Evolutionary conservation across 2,329 filamentous ascomycete species (phyloP), one percentile per base, ranked within the genome.

Genomic region (Acarospora socialis): DNA sequence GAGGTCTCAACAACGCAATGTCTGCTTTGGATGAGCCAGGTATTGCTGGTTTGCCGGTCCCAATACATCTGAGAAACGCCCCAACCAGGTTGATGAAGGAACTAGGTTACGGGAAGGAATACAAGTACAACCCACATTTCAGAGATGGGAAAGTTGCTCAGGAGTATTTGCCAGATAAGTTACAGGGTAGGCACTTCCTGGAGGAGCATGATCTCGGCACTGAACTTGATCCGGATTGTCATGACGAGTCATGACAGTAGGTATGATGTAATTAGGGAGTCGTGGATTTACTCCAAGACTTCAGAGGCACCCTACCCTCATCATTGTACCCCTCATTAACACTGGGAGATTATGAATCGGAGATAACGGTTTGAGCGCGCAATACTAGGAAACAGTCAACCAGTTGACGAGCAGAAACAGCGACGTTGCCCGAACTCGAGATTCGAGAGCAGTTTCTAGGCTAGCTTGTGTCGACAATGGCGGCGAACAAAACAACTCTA

Each of bases 41-140:
- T 1, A 65, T 92, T 2, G 86, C 84, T 0, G 71, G 70, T 1
- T 51, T 94, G 30, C 81, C 84, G 0, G 76, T 98, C 14, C 90
- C 90, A 2, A 56, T 90, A 22, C 90, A 95, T 52, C 56, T 98
- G 36, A 65, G 90, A 36, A 95, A 95, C 54, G 90, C 90, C 6
- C 87, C 90, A 0, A 95, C 90, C 1, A 70, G 77, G 43, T 53
- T 95, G 42, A 92, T 98, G 87, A 81, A 86, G 46, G 87, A 94
- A 44, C 60, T 95, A 43, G 87, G 83, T 0, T 92, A 84, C 49
- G 41, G 41, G 14, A 38, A 37, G 27, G 41, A 84, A 51, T 98
- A 98, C 56, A 95, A 95, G 55, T 95, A 98, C 50, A 92, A 92
- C 44, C 90, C 90, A 0, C 81, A 92, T 44, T 98, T 87, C 48